These are phyloP conservation scores for Citrus inodora DNA, from an alignment of 345 rosid species.

Conservation along the genomic window DNA sequence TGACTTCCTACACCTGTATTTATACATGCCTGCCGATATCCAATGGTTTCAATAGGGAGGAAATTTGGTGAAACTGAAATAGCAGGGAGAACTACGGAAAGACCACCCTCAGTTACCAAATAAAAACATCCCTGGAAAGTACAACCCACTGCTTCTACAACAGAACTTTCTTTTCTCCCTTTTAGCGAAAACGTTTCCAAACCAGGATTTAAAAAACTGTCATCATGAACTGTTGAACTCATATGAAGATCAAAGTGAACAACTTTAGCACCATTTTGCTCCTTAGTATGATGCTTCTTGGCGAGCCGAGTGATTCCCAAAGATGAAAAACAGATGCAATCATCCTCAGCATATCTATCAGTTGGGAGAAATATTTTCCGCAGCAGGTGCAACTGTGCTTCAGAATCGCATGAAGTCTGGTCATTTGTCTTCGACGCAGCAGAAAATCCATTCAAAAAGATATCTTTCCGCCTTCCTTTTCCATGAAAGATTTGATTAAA, in stretches of 20 bases:
- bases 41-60: slow-evolving; percentile 53
- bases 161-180: slow-evolving; percentile 42
- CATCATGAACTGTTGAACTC: slow-evolving; percentile 45
- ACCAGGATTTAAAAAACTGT: slow-evolving; percentile 42
- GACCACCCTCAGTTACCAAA: slow-evolving; percentile 74
- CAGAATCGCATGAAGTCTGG: slow-evolving; percentile 29
- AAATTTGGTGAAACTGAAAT: slow-evolving; percentile 52
- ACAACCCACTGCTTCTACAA: slow-evolving; percentile 80
- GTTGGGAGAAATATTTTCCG: slow-evolving; percentile 60
- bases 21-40: slow-evolving; percentile 41
- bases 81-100: slow-evolving; percentile 88
- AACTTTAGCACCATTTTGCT: slow-evolving; percentile 34
- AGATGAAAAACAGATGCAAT: slow-evolving; percentile 71
- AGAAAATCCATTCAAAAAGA: slow-evolving; percentile 49
- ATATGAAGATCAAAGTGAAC: slow-evolving; percentile 57
- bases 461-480: slow-evolving; percentile 29
- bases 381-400: slow-evolving; percentile 32
- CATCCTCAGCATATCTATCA: slow-evolving; percentile 55
- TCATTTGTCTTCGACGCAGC: slow-evolving; percentile 34
- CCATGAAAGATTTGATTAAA: slow-evolving; percentile 30
- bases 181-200: slow-evolving; percentile 22
- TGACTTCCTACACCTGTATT: slow-evolving; percentile 24
- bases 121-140: slow-evolving; percentile 80
- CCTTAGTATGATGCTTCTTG: slow-evolving; percentile 38
- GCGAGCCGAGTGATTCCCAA: slow-evolving; percentile 75